Evolutionary conservation across 768 basidiomycete species (phyloP), one percentile per base, ranked within the genome.

Genomic region (Tulasnella sp.): DNA sequence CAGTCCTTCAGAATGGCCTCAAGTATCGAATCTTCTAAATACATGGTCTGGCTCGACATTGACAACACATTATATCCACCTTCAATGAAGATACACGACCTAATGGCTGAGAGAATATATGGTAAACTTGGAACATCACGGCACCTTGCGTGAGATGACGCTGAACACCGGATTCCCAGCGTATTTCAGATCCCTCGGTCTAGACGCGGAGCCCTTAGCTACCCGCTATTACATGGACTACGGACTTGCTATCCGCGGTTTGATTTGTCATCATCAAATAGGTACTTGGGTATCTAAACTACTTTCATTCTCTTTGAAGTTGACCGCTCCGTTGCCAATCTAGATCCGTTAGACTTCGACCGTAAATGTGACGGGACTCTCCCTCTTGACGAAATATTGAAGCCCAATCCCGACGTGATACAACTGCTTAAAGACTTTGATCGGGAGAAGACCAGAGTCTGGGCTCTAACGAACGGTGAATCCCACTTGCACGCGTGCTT

Each of bases 11-110:
- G 36, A 16, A 42, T 44, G 40, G 11, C 39, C 32, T 69, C 67
- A 39, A 29, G n/a, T 26, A 32, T 19, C 67, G 40, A 69, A 42
- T 16, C 67, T 22, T 12, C 67, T 78, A 75, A 72, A 72, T 79
- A 79, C 74, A 80, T 92, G 65, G 83, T 92, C 67, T 94, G 88
- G 86, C 87, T 94, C 74, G 92, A 94, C 77, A 91, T 94, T 73
- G 93, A 94, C 80, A 94, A 95, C 76, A 93, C 92, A 2, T 83
- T 95, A 17, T 95, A 94, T 79, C 90, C 91, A 8, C 86, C 90
- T 0, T 88, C 85, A 76, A 83, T 87, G 22, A 87, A 84, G 78
- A 91, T 94, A 68, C 87, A 89, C 4, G 86, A 90, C 74, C 88
- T 86, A 19, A 94, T 95, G 93, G 88, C 89, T 14, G 79, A 87